phyloP scores from a whole-genome alignment of 1,139 yeast genomes.

The Pichia sp. region DNA sequence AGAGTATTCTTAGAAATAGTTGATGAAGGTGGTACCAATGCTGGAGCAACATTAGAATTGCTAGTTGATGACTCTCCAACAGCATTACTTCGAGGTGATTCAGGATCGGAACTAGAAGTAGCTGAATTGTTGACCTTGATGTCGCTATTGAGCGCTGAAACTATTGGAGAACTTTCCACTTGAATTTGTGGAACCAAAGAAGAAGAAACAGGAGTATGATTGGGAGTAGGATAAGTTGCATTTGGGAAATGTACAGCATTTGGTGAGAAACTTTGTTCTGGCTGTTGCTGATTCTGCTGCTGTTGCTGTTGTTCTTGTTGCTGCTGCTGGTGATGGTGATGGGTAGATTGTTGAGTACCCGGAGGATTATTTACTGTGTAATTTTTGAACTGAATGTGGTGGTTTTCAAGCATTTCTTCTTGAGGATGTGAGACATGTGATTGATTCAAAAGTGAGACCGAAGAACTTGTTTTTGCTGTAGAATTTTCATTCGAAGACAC shows the following conservation, averaged over 20 bases:
- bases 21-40: not conserved
- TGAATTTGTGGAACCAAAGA: not conserved
- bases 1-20: not conserved
- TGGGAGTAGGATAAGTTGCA: constrained; percentile 9
- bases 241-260: not conserved
- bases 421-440: not conserved
- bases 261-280: not conserved
- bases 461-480: not conserved
- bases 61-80: not conserved
- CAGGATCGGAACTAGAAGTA: constrained; percentile 1
- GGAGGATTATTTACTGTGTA: constrained; percentile 11
- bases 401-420: not conserved
- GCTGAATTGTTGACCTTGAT: too few species aligned
- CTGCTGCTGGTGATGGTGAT: not conserved
- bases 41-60: not conserved
- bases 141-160: too few species aligned
- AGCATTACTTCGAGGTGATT: constrained; percentile 1
- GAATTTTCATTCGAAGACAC: constrained; percentile 1
- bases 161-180: not conserved
- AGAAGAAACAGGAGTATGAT: constrained; percentile 4
- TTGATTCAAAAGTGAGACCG: not conserved
- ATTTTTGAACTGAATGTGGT: constrained; percentile 8
- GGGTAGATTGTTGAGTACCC: constrained; percentile 1
- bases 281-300: not conserved
- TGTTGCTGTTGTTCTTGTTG: not conserved